A percentile compares a stretch with the other conserved stretches of the same genome.
phyloP scores from a whole-genome alignment of 2,329 filamentous ascomycete species.

The Tolypocladium nubicola region DNA sequence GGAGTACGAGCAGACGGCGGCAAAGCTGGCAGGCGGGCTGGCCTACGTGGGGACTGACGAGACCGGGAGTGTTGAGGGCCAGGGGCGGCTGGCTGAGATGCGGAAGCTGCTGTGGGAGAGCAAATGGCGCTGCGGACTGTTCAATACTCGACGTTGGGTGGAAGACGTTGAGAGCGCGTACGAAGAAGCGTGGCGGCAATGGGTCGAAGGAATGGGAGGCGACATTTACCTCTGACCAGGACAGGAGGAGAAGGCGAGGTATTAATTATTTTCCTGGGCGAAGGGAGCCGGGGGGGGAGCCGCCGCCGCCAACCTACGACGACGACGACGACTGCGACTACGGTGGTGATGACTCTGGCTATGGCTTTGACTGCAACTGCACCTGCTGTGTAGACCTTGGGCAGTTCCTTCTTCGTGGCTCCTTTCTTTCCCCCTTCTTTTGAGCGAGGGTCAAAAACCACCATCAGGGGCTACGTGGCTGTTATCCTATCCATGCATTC shows the following conservation, averaged over 20 bases:
- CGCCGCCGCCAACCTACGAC: not conserved
- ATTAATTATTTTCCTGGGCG: not conserved
- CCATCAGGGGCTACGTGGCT: not conserved
- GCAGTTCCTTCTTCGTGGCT: not conserved
- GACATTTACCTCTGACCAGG: conserved; percentile 67
- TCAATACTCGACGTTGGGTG: conserved; percentile 89
- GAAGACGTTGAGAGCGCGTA: conserved; percentile 81
- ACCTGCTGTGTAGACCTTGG: not conserved
- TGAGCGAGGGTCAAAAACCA: not conserved
- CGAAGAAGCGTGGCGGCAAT: conserved; percentile 75
- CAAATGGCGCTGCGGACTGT: conserved; percentile 78
- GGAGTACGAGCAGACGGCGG: conserved; percentile 73
- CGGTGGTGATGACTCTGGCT: not conserved
- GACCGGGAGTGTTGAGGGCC: conserved; percentile 39
- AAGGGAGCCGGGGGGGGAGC: not conserved
- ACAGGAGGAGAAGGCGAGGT: not conserved
- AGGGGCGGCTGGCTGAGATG: conserved; percentile 66
- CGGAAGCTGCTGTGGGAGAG: conserved; percentile 72
- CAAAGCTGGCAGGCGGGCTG: conserved; percentile 53
- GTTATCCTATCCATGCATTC: no score
- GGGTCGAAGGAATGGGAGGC: conserved; percentile 78
- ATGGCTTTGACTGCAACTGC: not conserved
- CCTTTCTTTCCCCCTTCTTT: not conserved
- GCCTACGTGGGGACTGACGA: conserved; percentile 37
- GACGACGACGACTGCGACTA: not conserved